These are phyloP conservation scores for Fusarium sp. DNA, from an alignment of 2,329 filamentous ascomycete species.

Conservation along the genomic window DNA sequence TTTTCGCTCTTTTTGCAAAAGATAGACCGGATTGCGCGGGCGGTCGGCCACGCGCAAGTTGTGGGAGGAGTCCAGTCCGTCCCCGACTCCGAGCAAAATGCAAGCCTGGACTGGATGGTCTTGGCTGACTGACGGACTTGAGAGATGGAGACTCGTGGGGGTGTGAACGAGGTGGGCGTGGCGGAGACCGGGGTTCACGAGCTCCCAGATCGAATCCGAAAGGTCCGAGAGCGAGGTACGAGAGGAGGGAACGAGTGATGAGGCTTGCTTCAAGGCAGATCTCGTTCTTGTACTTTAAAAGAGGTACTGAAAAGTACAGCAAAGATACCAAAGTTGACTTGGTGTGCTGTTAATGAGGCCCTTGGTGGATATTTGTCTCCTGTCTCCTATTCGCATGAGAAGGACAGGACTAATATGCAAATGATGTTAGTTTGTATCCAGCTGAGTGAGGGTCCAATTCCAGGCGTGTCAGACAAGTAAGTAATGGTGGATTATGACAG, in stretches of 20 bases:
- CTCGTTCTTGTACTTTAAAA: neutral
- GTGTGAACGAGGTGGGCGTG: conserved; percentile 36
- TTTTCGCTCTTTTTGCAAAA: conserved; percentile 17
- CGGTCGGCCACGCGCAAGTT: conserved; percentile 45
- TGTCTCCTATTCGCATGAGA: conserved; percentile 11
- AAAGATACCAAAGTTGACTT: conserved; percentile 15
- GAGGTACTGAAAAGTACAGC: neutral
- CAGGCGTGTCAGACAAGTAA: conserved; percentile 34
- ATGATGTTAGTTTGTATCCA: conserved; percentile 29
- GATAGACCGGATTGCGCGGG: conserved; percentile 39
- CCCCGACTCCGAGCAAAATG: conserved; percentile 41
- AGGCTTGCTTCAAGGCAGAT: conserved; percentile 29
- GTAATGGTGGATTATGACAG: conserved; percentile 21
- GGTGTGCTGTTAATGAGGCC: conserved; percentile 28
- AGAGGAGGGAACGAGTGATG: conserved; percentile 16
- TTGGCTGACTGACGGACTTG: conserved; percentile 32
- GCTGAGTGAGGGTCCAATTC: conserved; percentile 29
- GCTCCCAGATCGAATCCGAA: conserved; percentile 30
- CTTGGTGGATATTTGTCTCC: conserved; percentile 31
- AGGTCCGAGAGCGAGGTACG: conserved; percentile 36
- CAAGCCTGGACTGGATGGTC: conserved; percentile 25
- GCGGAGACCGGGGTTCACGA: conserved; percentile 32
- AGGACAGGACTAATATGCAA: conserved; percentile 22
- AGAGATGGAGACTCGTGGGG: conserved; percentile 29
- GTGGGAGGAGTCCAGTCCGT: conserved; percentile 38